These are phyloP conservation scores for Podaxis carcinomalis DNA, from an alignment of 768 basidiomycete species.

Conservation along the genomic window DNA sequence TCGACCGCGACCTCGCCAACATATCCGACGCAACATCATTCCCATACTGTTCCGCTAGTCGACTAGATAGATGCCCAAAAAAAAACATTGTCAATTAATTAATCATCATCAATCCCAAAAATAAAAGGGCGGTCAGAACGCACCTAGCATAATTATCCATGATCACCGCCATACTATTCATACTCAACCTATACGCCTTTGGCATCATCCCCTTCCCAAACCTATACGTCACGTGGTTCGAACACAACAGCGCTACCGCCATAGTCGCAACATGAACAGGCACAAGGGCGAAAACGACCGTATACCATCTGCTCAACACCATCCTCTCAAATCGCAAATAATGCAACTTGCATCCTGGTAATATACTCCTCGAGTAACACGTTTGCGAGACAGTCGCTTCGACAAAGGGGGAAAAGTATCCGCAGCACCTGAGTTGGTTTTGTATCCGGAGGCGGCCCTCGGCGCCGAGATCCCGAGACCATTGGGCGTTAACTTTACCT, in stretches of 20 bases:
- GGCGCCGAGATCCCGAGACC: slow-evolving; percentile 60
- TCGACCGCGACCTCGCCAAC: slow-evolving; percentile 8
- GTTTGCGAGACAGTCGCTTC: slow-evolving; percentile 73
- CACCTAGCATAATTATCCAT: slow-evolving; percentile 83
- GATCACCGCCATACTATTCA: slow-evolving; percentile 74
- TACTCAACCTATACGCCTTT: slow-evolving; percentile 72
- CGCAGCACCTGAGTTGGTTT: slow-evolving; percentile 74
- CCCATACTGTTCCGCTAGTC: slow-evolving; percentile 14
- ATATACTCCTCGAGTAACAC: slow-evolving; percentile 67
- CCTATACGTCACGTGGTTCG: slow-evolving; percentile 81
- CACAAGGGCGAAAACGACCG: slow-evolving; percentile 57
- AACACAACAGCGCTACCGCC: slow-evolving; percentile 60
- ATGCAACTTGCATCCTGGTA: slow-evolving; percentile 70
- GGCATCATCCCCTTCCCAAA: slow-evolving; percentile 90
- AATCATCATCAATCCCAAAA: neutral
- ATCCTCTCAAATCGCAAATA: slow-evolving; percentile 55
- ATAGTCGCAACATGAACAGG: slow-evolving; percentile 66
- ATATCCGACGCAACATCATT: slow-evolving; percentile 13
- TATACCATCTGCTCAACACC: slow-evolving; percentile 64
- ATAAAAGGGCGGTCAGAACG: slow-evolving; percentile 17
- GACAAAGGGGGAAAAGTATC: slow-evolving; percentile 75
- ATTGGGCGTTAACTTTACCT: slow-evolving; percentile 75
- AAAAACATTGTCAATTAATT: neutral
- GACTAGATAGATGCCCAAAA: neutral
- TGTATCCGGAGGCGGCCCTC: slow-evolving; percentile 65